Percentiles rank a stretch among this genome's conserved stretches.
Conservation (phyloP, 75 land plant genomes). For the Pinus tabuliformis region DNA sequence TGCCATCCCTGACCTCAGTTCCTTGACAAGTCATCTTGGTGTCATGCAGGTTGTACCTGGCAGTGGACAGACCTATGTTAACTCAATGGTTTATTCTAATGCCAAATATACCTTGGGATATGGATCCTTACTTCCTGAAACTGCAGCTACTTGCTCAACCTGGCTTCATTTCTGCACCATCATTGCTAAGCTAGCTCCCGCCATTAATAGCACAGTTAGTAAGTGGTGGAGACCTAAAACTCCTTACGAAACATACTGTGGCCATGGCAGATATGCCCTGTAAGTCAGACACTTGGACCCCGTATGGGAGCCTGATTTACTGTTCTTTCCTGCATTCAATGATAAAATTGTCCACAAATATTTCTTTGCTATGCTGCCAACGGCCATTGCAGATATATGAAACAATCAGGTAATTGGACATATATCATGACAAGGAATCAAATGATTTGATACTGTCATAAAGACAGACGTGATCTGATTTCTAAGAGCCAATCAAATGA, state of each 20-base stretch:
- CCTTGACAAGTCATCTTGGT: no score
- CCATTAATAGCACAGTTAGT: not conserved
- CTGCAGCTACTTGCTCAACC: not conserved
- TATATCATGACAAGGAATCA: not conserved
- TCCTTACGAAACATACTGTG: not conserved
- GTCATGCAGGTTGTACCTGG: no score
- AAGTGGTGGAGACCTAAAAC: not conserved
- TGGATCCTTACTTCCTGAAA: no score
- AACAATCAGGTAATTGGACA: not conserved
- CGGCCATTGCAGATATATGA: not conserved
- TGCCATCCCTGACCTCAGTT: no score
- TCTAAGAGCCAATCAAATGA: no score
- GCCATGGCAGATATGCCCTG: slow-evolving; percentile 3
- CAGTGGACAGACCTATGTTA: no score
- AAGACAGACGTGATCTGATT: no score
- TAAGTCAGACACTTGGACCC: not conserved
- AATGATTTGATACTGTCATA: no score
- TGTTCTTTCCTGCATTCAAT: not conserved
- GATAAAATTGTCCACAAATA: not conserved
- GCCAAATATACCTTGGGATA: no score
- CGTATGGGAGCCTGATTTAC: not conserved
- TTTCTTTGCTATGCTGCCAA: not conserved
- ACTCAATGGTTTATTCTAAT: no score
- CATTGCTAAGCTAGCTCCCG: not conserved
- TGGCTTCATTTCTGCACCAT: not conserved